Conservation (phyloP, 2,329 filamentous ascomycete species). For the Xylariaceae sp. region DNA sequence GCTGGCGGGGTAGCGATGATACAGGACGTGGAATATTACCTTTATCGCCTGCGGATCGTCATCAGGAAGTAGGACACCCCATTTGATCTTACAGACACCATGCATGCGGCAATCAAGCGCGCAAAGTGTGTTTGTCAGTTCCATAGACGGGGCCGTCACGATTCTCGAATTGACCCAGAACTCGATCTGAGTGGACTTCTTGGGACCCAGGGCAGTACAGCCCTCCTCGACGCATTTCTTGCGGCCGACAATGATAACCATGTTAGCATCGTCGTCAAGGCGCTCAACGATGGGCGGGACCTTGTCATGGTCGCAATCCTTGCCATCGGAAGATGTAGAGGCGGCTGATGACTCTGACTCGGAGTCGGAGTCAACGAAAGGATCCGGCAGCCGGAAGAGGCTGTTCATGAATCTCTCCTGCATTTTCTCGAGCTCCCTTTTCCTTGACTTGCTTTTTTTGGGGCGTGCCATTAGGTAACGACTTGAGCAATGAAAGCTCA, state of each 20-base stretch:
- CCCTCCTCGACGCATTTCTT: slow-evolving; percentile 2
- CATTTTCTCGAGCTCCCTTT: no score
- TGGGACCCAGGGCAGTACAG: neutral
- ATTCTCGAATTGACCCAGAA: slow-evolving; percentile 7
- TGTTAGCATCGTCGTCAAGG: slow-evolving; percentile 4
- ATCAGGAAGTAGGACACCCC: slow-evolving; percentile 10
- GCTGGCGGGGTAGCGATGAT: slow-evolving; percentile 4
- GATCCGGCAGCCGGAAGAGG: no score
- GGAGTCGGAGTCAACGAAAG: no score
- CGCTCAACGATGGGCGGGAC: neutral
- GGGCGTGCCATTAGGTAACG: no score
- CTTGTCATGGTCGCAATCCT: slow-evolving; percentile 6
- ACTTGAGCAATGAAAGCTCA: no score
- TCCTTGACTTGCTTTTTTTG: no score
- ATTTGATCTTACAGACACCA: neutral
- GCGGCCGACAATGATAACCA: slow-evolving; percentile 15
- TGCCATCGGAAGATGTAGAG: neutral
- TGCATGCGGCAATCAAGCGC: no score
- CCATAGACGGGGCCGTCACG: no score
- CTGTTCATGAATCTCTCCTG: no score
- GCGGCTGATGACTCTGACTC: no score
- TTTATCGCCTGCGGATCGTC: slow-evolving; percentile 15
- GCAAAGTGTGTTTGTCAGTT: no score
- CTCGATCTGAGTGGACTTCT: neutral
- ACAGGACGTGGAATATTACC: slow-evolving; percentile 14